Evolutionary conservation across 2,329 filamentous ascomycete species (phyloP).

Genomic region (Fusarium mexicanum): DNA sequence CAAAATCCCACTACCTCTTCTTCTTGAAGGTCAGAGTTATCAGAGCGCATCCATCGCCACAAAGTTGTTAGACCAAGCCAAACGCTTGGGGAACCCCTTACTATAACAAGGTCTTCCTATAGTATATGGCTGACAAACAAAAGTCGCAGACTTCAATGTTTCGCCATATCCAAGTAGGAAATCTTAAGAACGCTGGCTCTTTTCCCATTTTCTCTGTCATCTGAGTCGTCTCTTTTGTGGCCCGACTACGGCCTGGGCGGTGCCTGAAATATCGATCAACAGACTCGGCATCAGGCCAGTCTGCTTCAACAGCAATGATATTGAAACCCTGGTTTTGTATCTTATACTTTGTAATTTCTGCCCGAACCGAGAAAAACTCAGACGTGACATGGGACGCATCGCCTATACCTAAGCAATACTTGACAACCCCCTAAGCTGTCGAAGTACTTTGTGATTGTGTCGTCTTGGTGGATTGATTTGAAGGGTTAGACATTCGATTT

Average conservation of each 20-base stretch:
- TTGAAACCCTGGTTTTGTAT: conserved; percentile 27
- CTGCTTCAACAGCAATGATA: conserved; percentile 24
- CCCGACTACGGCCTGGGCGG: conserved; percentile 4
- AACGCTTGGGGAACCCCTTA: too few relatives aligned
- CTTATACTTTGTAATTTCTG: conserved; percentile 31
- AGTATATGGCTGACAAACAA: too few relatives aligned
- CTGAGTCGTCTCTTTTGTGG: conserved; percentile 12
- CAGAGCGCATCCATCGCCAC: conserved; percentile 21
- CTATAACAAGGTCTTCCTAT: too few relatives aligned
- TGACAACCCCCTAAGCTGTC: conserved; percentile 22
- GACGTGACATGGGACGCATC: conserved; percentile 25
- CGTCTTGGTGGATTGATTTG: conserved; percentile 5
- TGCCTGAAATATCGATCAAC: conserved; percentile 26
- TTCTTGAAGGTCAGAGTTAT: conserved; percentile 10
- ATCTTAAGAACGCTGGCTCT: conserved; percentile 17
- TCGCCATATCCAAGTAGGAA: conserved; percentile 31
- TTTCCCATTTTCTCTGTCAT: conserved; percentile 9
- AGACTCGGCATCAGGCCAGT: conserved; percentile 25
- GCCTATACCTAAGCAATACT: conserved; percentile 13
- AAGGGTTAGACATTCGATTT: conserved; percentile 10
- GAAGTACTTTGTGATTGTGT: conserved; percentile 10
- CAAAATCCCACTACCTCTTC: conserved; percentile 16
- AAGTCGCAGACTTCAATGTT: conserved; percentile 29
- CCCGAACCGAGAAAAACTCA: conserved; percentile 19
- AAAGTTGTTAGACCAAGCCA: neutral